Percentiles rank a stretch among this genome's conserved stretches.
Conservation (phyloP, 352 stramenopile species). For the Aphanomyces stellatus region DNA sequence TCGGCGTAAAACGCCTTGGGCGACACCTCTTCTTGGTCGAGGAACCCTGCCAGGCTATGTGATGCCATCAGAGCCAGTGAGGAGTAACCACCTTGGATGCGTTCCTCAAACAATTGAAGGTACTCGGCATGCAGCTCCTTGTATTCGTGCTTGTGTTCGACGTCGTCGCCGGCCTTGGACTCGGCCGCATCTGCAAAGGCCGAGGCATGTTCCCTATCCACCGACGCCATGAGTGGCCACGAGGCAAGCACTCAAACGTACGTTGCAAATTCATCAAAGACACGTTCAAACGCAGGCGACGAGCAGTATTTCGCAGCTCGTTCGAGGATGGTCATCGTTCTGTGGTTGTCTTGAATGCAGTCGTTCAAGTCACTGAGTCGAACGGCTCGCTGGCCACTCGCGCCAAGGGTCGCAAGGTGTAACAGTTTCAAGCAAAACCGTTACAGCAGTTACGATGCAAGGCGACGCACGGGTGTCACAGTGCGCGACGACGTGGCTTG, state of each 20-base stretch:
- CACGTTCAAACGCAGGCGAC: slow-evolving; percentile 61
- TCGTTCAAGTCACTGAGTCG: too few species aligned
- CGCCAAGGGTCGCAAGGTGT: too few species aligned
- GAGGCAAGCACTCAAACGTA: slow-evolving; percentile 20
- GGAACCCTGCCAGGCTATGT: slow-evolving; percentile 51
- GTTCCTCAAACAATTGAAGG: slow-evolving; percentile 58
- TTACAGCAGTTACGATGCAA: too few species aligned
- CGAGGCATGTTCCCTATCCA: slow-evolving; percentile 43
- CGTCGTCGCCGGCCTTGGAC: slow-evolving; percentile 47
- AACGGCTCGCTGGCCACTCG: too few species aligned
- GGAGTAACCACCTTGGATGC: slow-evolving; percentile 33
- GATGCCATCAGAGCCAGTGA: too few species aligned
- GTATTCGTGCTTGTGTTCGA: slow-evolving; percentile 79
- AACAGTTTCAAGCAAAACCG: too few species aligned
- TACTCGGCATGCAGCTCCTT: slow-evolving; percentile 71
- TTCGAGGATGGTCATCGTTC: slow-evolving; percentile 38
- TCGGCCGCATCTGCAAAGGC: slow-evolving; percentile 55
- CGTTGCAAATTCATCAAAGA: slow-evolving; percentile 71
- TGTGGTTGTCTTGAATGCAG: too few species aligned
- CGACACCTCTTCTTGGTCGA: slow-evolving; percentile 52
- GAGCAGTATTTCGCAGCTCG: slow-evolving; percentile 59
- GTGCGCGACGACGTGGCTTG: too few species aligned
- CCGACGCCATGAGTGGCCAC: neutral
- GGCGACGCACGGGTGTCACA: too few species aligned
- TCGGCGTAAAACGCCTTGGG: slow-evolving; percentile 61